Evolutionary conservation across 2,329 filamentous ascomycete species (phyloP), one percentile per base, ranked within the genome.

Genomic region (Fusarium nelsonii): DNA sequence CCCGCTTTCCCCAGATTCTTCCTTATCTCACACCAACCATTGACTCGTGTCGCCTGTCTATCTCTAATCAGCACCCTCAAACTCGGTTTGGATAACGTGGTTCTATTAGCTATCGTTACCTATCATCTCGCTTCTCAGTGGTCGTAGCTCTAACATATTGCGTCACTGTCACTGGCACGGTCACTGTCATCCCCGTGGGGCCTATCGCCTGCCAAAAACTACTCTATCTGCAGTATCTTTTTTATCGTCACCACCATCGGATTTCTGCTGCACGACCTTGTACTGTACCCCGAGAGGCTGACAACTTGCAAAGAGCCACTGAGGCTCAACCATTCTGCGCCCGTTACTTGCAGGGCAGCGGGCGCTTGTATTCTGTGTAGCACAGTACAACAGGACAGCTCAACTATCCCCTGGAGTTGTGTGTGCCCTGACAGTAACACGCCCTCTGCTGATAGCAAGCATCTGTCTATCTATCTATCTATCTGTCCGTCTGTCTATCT

Each of bases 11-110:
- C 73, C 73, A 75, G 73, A 74, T 70, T 75, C 69, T 49, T 36
- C 20, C 48, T 75, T 75, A 74, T 74, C 73, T 75, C 63, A 59
- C 65, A 69, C 73, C 73, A 74, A 74, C 72, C 70, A 65, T 65
- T 67, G 68, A 65, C 60, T 58, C 50, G 52, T 62, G 57, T 63
- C 52, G 50, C 51, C 41, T 54, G 58, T 66, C 63, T 59, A 54
- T 43, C 68, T 59, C 49, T 45, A 49, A 69, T 65, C 64, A 54
- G 56, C 62, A 46, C 50, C 41, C 57, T 64, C 58, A 51, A 18
- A 44, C 64, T 63, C 55, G 51, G 61, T 74, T 74, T 71, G 73
- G 63, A 74, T 75, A 74, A 74, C 73, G 73, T 74, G 65, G 73
- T 68, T 68, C 55, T 74, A 74, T 75, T 74, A 75, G 73, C 73